phyloP scores from a whole-genome alignment of 2,329 filamentous ascomycete species.

The Akanthomyces lecanii region DNA sequence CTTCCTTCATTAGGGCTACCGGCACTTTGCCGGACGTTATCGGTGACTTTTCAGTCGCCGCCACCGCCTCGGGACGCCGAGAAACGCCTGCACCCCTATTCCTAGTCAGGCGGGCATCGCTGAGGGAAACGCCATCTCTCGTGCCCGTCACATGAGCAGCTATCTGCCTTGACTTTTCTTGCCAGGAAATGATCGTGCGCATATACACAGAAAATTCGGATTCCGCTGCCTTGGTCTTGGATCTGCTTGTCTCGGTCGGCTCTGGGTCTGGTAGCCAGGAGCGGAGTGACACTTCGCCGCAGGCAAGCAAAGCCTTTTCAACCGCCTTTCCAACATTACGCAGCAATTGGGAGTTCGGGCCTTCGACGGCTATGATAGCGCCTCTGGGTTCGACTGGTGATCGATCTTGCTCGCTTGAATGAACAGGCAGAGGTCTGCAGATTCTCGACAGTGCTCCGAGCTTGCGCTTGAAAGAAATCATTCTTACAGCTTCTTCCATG shows the following conservation, averaged over 20 bases:
- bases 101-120: slow-evolving; percentile 8
- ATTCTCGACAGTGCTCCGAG: slow-evolving; percentile 73
- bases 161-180: slow-evolving; percentile 69
- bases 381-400: slow-evolving; percentile 54
- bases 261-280: slow-evolving; percentile 39
- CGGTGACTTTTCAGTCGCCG: slow-evolving; percentile 1
- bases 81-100: slow-evolving; percentile 15
- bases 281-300: slow-evolving; percentile 39
- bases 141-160: slow-evolving; percentile 42
- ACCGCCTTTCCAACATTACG: slow-evolving; percentile 60
- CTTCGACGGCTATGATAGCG: slow-evolving; percentile 78
- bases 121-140: slow-evolving; percentile 8
- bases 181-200: slow-evolving; percentile 67
- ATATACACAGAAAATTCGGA: slow-evolving; percentile 58
- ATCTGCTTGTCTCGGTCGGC: slow-evolving; percentile 19
- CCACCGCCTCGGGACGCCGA: slow-evolving; percentile 18
- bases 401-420: slow-evolving; percentile 27
- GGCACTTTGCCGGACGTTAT: slow-evolving; percentile 42
- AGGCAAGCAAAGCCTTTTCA: slow-evolving; percentile 53
- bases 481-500: slow-evolving; percentile 69
- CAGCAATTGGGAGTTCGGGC: slow-evolving; percentile 52
- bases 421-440: slow-evolving; percentile 57
- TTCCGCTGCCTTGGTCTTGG: slow-evolving; percentile 25
- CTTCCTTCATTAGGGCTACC: slow-evolving; percentile 69
- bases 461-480: slow-evolving; percentile 69